These are phyloP conservation scores for Naganishia onofrii DNA, from an alignment of 768 basidiomycete genomes.

Conservation along the genomic window DNA sequence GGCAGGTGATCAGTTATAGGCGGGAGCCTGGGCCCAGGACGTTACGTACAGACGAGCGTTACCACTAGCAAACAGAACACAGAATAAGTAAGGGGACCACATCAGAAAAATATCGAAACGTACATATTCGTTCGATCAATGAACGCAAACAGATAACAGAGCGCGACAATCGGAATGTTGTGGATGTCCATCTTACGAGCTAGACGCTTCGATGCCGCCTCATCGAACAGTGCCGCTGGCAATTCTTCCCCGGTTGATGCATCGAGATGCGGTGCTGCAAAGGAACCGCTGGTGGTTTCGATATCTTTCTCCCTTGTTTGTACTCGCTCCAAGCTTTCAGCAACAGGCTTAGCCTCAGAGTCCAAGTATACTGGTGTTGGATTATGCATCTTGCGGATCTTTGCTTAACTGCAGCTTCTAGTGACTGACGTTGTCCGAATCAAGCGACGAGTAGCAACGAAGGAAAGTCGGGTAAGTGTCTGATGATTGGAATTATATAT, in stretches of 20 bases:
- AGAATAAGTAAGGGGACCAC: background rate
- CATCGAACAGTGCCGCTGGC: background rate
- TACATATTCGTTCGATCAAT: constrained; percentile 30
- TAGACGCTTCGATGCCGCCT: constrained; percentile 9
- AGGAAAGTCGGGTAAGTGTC: background rate
- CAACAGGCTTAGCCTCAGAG: background rate
- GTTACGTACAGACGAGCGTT: constrained; percentile 14
- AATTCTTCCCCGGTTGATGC: background rate
- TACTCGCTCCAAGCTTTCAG: background rate
- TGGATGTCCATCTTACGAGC: constrained; percentile 30
- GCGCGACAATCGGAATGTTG: constrained; percentile 29
- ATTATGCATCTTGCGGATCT: background rate
- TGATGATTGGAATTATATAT: background rate
- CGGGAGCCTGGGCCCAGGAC: background rate
- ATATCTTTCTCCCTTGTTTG: constrained; percentile 1
- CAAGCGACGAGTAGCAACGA: background rate
- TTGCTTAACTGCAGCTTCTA: background rate
- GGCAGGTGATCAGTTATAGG: background rate
- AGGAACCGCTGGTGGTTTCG: constrained; percentile 7
- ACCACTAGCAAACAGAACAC: background rate
- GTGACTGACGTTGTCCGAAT: background rate
- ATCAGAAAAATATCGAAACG: background rate
- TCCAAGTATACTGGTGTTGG: background rate
- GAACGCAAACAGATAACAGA: constrained; percentile 31
- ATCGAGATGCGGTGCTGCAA: background rate